Percentiles rank a stretch among this genome's conserved stretches.
Evolutionary conservation across 1,284 basidiomycete species (phyloP).

Genomic region (Mycosarcoma maydis): DNA sequence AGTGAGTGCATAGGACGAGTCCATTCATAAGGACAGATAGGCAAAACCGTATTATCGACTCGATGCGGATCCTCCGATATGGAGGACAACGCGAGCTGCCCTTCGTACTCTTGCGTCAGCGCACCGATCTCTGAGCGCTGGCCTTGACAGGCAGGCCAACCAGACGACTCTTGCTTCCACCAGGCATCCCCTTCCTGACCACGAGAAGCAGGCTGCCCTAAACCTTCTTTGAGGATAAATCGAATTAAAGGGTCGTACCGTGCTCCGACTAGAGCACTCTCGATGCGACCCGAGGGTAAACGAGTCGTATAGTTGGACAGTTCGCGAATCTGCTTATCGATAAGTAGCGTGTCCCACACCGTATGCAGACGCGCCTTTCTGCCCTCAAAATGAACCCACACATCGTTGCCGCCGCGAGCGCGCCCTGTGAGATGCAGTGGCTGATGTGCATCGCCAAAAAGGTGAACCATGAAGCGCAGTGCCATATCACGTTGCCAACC

Average conservation of each 20-base stretch:
- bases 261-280: constrained; percentile 77
- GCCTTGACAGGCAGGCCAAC: constrained; percentile 60
- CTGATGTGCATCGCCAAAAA: constrained; percentile 88
- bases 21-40: constrained; percentile 77
- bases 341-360: constrained; percentile 83
- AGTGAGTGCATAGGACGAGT: constrained; percentile 54
- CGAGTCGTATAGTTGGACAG: constrained; percentile 79
- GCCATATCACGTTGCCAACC: constrained; percentile 71
- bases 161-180: constrained; percentile 39
- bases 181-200: constrained; percentile 17
- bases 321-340: constrained; percentile 81
- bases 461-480: constrained; percentile 88
- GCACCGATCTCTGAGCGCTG: not conserved
- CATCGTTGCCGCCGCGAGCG: constrained; percentile 82
- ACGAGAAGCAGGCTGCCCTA: constrained; percentile 47
- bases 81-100: constrained; percentile 20
- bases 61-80: constrained; percentile 9
- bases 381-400: constrained; percentile 66
- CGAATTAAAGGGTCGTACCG: constrained; percentile 90
- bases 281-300: constrained; percentile 75
- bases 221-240: constrained; percentile 83
- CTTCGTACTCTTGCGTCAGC: constrained; percentile 3
- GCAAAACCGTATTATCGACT: constrained; percentile 65
- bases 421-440: constrained; percentile 87
- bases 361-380: constrained; percentile 75